Evolutionary conservation across 495 filamentous ascomycete genomes (phyloP).

Genomic region (Lophiotrema nucula): DNA sequence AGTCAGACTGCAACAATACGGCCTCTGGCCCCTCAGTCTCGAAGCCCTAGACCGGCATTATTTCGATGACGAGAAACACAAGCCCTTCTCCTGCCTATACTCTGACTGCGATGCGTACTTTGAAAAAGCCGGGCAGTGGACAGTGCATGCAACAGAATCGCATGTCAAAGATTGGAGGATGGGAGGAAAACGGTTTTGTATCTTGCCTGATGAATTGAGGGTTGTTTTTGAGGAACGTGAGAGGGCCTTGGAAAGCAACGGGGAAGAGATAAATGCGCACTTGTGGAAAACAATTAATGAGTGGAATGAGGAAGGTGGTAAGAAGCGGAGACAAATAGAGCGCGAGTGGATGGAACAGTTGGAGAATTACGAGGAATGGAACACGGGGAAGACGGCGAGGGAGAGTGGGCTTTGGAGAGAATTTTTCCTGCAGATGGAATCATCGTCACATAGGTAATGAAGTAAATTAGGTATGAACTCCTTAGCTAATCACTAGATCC

Average conservation of each 20-base stretch:
- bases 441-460: neutral
- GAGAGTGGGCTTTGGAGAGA: constrained; percentile 7
- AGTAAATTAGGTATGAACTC: neutral
- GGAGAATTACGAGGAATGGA: constrained; percentile 12
- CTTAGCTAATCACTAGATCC: neutral
- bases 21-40: neutral
- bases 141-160: constrained; percentile 6
- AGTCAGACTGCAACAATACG: neutral
- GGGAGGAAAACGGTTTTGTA: constrained; percentile 1
- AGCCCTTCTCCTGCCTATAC: constrained; percentile 1
- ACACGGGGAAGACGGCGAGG: constrained; percentile 2
- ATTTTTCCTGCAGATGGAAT: neutral
- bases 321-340: constrained; percentile 7
- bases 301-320: constrained; percentile 9
- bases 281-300: constrained; percentile 2
- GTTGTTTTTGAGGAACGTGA: constrained; percentile 5
- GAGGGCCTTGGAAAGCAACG: constrained; percentile 2
- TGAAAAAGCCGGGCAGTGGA: constrained; percentile 11
- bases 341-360: constrained; percentile 9
- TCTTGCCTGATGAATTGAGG: constrained; percentile 6
- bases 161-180: neutral
- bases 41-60: constrained; percentile 10
- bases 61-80: constrained; percentile 1
- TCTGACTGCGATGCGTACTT: constrained; percentile 8
- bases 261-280: neutral